phyloP scores from a whole-genome alignment of 2,329 filamentous ascomycete species.

The Paracorniculantispora psalliotae region DNA sequence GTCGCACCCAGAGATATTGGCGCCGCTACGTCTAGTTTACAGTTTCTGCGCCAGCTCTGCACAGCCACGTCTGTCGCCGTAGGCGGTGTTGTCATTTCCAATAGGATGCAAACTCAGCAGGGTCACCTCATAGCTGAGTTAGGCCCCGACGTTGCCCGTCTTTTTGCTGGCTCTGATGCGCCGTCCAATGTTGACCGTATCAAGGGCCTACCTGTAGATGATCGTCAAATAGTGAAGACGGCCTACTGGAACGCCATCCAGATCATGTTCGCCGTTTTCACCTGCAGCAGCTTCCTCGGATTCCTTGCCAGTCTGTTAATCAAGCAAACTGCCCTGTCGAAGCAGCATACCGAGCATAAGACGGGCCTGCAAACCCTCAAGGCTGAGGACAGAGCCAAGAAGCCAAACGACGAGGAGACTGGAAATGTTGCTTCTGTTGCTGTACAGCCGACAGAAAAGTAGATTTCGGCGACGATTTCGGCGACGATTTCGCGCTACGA shows the following conservation, averaged over 20 bases:
- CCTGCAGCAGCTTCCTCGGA: conserved; percentile 43
- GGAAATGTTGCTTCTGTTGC: neutral
- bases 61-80: conserved; percentile 65
- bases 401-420: conserved; percentile 7
- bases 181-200: conserved; percentile 57
- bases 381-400: conserved; percentile 16
- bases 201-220: conserved; percentile 40
- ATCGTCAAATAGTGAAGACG: conserved; percentile 37
- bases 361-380: conserved; percentile 47
- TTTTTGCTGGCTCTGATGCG: conserved; percentile 55
- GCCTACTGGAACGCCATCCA: conserved; percentile 47
- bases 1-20: conserved; percentile 60
- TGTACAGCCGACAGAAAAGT: neutral
- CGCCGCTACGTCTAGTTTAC: conserved; percentile 62
- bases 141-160: conserved; percentile 42
- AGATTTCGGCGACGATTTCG: no score
- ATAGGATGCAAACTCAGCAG: conserved; percentile 59
- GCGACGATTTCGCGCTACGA: neutral
- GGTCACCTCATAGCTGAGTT: conserved; percentile 44
- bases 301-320: conserved; percentile 45
- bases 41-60: conserved; percentile 63
- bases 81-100: conserved; percentile 76
- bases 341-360: conserved; percentile 53
- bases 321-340: conserved; percentile 45
- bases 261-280: conserved; percentile 56